A percentile compares a stretch with the other conserved stretches of the same genome.
Evolutionary conservation across 169 alveolate genomes (phyloP).

Genomic region (Plasmodium fragile): DNA sequence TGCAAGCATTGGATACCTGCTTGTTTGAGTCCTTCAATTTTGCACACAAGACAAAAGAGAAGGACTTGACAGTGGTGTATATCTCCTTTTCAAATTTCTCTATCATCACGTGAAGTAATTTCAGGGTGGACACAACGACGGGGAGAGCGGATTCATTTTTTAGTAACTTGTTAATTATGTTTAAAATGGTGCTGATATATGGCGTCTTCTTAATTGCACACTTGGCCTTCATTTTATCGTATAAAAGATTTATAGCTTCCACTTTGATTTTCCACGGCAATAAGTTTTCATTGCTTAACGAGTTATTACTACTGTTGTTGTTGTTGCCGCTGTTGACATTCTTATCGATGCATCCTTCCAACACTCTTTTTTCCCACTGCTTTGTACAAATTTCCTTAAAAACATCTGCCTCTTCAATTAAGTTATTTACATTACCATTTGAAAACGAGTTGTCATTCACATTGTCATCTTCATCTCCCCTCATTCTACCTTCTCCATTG

Average conservation of each 20-base stretch:
- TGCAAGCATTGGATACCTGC: conserved; percentile 75
- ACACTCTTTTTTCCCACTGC: conserved; percentile 73
- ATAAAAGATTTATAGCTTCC: conserved; percentile 71
- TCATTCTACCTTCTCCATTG: not conserved
- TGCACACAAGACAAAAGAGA: conserved; percentile 48
- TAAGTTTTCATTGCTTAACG: conserved; percentile 71
- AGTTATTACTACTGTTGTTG: not conserved
- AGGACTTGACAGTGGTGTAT: conserved; percentile 25
- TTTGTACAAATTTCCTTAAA: conserved; percentile 69
- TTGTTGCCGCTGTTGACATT: not conserved
- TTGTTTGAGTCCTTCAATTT: conserved; percentile 71
- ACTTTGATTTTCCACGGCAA: conserved; percentile 77
- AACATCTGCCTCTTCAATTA: conserved; percentile 56
- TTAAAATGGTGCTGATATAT: conserved; percentile 40
- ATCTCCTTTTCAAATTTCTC: conserved; percentile 73
- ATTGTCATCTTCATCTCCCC: not conserved
- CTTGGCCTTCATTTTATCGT: conserved; percentile 47
- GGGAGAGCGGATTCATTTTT: conserved; percentile 75
- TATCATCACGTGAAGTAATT: conserved; percentile 35
- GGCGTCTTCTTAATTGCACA: conserved; percentile 51
- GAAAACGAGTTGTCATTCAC: not conserved
- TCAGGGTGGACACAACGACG: conserved; percentile 55
- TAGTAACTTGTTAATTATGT: conserved; percentile 32
- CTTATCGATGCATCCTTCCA: conserved; percentile 66
- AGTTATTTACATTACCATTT: not conserved